phyloP scores from a whole-genome alignment of 192 early-diverging fungal species.

The Irineochytrium annulatum region DNA sequence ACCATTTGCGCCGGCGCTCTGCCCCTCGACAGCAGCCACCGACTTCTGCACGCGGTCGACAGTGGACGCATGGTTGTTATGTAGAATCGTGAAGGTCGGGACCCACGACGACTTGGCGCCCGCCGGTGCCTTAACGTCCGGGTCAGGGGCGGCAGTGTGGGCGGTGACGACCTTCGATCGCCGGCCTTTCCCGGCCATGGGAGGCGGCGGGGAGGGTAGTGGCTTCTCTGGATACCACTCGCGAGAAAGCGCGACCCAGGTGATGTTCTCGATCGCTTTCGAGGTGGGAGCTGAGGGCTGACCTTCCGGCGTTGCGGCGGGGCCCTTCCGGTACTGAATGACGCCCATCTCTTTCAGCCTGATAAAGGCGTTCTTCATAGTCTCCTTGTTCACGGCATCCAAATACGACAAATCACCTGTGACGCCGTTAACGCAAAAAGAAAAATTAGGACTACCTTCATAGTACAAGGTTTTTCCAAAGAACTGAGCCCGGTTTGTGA shows the following conservation, averaged over 20 bases:
- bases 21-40: not conserved
- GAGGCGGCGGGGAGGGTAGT: slow-evolving; percentile 16
- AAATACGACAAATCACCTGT: slow-evolving; percentile 62
- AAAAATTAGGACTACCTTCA: slow-evolving; percentile 56
- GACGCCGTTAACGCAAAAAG: not conserved
- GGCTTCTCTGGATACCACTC: slow-evolving; percentile 23
- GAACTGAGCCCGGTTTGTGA: slow-evolving; percentile 64
- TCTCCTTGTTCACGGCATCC: slow-evolving; percentile 83
- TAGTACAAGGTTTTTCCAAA: slow-evolving; percentile 83
- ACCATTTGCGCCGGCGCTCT: slow-evolving; percentile 45
- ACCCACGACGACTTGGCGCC: no score
- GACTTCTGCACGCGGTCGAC: not conserved
- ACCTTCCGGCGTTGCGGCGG: slow-evolving; percentile 1
- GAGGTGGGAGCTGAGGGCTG: slow-evolving; percentile 7
- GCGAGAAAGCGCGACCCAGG: slow-evolving; percentile 36
- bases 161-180: not conserved
- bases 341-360: slow-evolving; percentile 67
- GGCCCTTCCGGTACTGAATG: slow-evolving; percentile 45
- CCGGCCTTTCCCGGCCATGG: slow-evolving; percentile 26
- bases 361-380: slow-evolving; percentile 71
- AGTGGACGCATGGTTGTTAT: slow-evolving; percentile 1
- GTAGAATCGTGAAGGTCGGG: slow-evolving; percentile 7
- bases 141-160: no score
- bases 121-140: no score
- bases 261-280: slow-evolving; percentile 18